Conservation (phyloP, 2,329 filamentous ascomycete species). For the Periconia macrospinosa region DNA sequence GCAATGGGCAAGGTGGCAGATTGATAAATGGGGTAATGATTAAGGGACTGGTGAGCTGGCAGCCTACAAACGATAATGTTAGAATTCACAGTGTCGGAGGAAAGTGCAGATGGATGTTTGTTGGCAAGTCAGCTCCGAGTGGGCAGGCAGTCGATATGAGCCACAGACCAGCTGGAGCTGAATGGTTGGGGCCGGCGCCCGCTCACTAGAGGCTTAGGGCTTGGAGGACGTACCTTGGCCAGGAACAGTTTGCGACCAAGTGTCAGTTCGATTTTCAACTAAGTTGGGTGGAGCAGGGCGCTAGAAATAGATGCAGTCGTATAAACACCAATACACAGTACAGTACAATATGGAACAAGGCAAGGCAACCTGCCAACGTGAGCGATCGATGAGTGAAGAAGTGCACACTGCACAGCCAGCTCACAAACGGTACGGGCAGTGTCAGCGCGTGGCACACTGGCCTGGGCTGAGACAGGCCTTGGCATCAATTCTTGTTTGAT, state of each 20-base stretch:
- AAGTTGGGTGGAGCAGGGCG: too few species aligned
- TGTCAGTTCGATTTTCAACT: background rate
- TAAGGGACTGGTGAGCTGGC: background rate
- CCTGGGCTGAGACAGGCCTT: background rate
- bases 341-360: too few species aligned
- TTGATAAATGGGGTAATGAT: background rate
- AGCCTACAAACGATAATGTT: background rate
- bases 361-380: background rate
- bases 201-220: background rate
- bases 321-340: too few species aligned
- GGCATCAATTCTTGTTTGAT: background rate
- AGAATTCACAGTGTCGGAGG: background rate
- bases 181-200: background rate
- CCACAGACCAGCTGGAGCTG: background rate
- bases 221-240: background rate
- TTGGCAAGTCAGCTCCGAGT: slow-evolving; percentile 18
- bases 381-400: background rate
- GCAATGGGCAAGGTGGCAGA: background rate
- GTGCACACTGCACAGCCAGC: background rate
- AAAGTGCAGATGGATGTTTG: background rate
- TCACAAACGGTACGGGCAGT: background rate
- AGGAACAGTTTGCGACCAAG: background rate
- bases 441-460: background rate
- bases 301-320: background rate
- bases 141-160: background rate